Conservation (phyloP, 2,329 filamentous ascomycete species). For the Xylariaceae sp. region DNA sequence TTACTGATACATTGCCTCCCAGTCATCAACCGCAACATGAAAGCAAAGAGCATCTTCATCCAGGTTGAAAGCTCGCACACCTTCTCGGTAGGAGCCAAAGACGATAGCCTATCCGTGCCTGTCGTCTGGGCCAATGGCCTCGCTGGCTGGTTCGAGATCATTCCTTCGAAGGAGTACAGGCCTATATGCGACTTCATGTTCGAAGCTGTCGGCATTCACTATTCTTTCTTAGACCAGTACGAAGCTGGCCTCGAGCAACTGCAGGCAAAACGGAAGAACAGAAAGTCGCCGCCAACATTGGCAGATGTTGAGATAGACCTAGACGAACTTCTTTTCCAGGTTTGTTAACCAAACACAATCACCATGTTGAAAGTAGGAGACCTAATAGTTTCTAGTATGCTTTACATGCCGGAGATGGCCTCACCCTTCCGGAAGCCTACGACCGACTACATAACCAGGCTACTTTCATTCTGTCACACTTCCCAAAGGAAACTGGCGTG, state of each 20-base stretch:
- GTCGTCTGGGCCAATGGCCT: slow-evolving; percentile 61
- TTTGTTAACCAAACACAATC: slow-evolving; percentile 11
- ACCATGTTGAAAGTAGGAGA: background rate
- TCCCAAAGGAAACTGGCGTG: slow-evolving; percentile 45
- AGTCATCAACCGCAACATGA: slow-evolving; percentile 34
- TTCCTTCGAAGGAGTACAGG: slow-evolving; percentile 53
- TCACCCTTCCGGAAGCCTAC: slow-evolving; percentile 45
- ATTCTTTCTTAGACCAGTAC: slow-evolving; percentile 56
- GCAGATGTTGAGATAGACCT: slow-evolving; percentile 29
- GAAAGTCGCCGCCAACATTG: slow-evolving; percentile 18
- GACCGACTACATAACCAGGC: slow-evolving; percentile 45
- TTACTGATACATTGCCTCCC: slow-evolving; percentile 1
- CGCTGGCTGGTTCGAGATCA: slow-evolving; percentile 65
- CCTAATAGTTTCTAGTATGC: slow-evolving; percentile 40
- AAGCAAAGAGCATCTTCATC: slow-evolving; percentile 37
- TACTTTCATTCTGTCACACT: slow-evolving; percentile 48
- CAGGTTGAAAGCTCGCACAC: slow-evolving; percentile 46
- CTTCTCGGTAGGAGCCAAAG: slow-evolving; percentile 50
- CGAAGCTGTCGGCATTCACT: slow-evolving; percentile 59
- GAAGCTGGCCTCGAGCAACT: slow-evolving; percentile 34
- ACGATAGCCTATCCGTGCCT: slow-evolving; percentile 46
- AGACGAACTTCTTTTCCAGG: slow-evolving; percentile 35
- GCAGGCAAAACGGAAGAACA: slow-evolving; percentile 32
- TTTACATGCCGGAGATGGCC: slow-evolving; percentile 47
- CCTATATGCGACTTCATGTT: slow-evolving; percentile 54